Percentiles rank a stretch among this genome's conserved stretches.
Evolutionary conservation across 2,329 filamentous ascomycete species (phyloP).

Genomic region (Aurifilum marmelostoma): DNA sequence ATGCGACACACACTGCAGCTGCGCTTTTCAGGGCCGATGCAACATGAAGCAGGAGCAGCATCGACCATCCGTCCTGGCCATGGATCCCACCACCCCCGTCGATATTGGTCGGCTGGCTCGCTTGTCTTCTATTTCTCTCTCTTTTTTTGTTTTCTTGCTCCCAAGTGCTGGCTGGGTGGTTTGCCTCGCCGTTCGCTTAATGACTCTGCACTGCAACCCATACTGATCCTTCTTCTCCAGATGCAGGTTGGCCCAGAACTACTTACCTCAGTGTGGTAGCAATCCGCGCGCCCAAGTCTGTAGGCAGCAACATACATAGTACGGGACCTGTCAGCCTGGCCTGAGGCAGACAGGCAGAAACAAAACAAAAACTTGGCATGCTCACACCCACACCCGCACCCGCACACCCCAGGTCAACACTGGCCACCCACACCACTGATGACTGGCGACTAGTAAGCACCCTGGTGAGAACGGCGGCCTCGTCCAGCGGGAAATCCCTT

Average conservation of each 20-base stretch:
- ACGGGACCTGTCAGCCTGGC: neutral
- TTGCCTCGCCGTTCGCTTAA: conserved; percentile 3
- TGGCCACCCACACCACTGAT: neutral
- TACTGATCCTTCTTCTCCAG: neutral
- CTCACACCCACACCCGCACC: neutral
- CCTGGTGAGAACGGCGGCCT: neutral
- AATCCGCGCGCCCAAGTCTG: neutral
- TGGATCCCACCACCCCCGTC: conserved; percentile 47
- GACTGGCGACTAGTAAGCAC: neutral
- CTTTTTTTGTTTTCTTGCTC: neutral
- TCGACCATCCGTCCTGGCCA: conserved; percentile 44
- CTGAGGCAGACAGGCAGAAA: neutral
- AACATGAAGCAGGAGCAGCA: neutral
- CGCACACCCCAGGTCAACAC: neutral
- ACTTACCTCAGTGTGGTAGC: neutral
- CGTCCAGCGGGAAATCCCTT: conserved; percentile 1
- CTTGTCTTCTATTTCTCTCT: neutral
- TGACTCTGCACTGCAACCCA: neutral
- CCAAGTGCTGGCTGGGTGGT: neutral
- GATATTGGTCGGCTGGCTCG: conserved; percentile 31
- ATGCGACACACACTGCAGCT: conserved; percentile 14
- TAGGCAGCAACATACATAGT: neutral
- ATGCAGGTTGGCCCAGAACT: neutral
- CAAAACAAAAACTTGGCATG: neutral
- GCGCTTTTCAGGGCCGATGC: neutral